Evolutionary conservation across 768 basidiomycete genomes (phyloP).

Genomic region (Candolleomyces aberdarensis): DNA sequence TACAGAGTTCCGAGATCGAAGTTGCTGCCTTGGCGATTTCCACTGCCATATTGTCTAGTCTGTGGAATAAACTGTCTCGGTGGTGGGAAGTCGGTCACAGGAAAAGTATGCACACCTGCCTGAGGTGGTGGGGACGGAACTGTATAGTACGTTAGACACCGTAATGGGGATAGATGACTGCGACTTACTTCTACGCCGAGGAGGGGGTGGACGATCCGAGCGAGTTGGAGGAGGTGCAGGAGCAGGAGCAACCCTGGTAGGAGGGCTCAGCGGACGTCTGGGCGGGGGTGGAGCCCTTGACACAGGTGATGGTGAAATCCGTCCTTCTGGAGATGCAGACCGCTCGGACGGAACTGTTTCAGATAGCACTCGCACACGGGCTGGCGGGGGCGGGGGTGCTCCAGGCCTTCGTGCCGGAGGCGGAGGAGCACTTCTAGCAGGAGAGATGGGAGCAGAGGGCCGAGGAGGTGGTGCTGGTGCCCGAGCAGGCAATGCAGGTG

Average conservation of each 20-base stretch:
- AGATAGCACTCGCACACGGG: constrained; percentile 15
- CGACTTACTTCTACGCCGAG: constrained; percentile 47
- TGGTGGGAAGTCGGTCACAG: constrained; percentile 73
- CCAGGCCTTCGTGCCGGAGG: constrained; percentile 30
- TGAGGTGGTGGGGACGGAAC: constrained; percentile 55
- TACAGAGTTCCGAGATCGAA: constrained; percentile 53
- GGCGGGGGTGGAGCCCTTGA: constrained; percentile 39
- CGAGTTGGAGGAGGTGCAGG: constrained; percentile 27
- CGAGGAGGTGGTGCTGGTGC: constrained; percentile 32
- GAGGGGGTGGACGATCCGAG: constrained; percentile 10
- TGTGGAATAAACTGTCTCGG: constrained; percentile 59
- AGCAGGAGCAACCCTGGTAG: constrained; percentile 24
- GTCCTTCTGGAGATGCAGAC: constrained; percentile 10
- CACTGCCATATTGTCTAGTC: constrained; percentile 58
- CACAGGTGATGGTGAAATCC: constrained; percentile 23
- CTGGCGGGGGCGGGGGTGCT: constrained; percentile 17
- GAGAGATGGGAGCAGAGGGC: constrained; percentile 34
- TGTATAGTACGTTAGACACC: constrained; percentile 16
- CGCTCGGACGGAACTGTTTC: constrained; percentile 6
- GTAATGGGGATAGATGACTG: constrained; percentile 14
- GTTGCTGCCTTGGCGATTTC: constrained; percentile 64
- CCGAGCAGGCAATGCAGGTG: constrained; percentile 12
- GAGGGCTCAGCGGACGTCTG: constrained; percentile 30
- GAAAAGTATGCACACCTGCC: constrained; percentile 69
- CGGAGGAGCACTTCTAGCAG: constrained; percentile 36